These are phyloP conservation scores for Phytophthora sp. DNA, from an alignment of 352 stramenopile genomes.

Conservation along the genomic window DNA sequence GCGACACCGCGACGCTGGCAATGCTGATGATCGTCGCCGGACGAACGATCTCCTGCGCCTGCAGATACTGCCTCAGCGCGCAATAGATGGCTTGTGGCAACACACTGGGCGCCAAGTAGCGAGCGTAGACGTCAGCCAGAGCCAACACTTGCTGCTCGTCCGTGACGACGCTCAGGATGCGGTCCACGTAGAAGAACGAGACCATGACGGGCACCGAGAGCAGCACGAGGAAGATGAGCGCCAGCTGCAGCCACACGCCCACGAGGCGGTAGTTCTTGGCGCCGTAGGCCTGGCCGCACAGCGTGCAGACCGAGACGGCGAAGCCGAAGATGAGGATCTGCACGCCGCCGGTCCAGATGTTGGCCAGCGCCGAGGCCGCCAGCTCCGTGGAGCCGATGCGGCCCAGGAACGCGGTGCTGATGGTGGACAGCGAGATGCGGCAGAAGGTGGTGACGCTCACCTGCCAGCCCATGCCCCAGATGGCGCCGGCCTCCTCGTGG, in stretches of 20 bases:
- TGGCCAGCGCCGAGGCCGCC: slow-evolving; percentile 68
- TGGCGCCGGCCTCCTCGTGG: slow-evolving; percentile 62
- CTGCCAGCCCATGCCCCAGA: slow-evolving; percentile 87
- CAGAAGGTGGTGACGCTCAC: slow-evolving; percentile 85
- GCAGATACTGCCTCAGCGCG: slow-evolving; percentile 77
- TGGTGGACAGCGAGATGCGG: slow-evolving; percentile 79
- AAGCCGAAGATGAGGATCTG: slow-evolving; percentile 85
- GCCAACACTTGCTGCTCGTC: slow-evolving; percentile 67
- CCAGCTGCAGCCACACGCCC: slow-evolving; percentile 81
- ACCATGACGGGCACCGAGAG: slow-evolving; percentile 77
- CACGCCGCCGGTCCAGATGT: slow-evolving; percentile 82
- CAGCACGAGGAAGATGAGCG: slow-evolving; percentile 69
- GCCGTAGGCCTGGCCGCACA: slow-evolving; percentile 82
- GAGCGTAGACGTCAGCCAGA: slow-evolving; percentile 69
- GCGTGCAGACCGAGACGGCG: slow-evolving; percentile 78
- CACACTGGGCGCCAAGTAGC: slow-evolving; percentile 64
- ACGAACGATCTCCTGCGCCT: slow-evolving; percentile 82
- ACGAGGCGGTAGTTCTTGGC: slow-evolving; percentile 82
- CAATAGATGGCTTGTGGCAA: slow-evolving; percentile 77
- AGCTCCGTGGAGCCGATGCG: slow-evolving; percentile 79
- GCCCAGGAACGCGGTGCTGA: slow-evolving; percentile 81
- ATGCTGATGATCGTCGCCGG: slow-evolving; percentile 82
- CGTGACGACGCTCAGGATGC: slow-evolving; percentile 68
- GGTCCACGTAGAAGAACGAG: slow-evolving; percentile 85
- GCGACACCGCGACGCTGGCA: slow-evolving; percentile 62